Conservation (phyloP, 371 early-diverging fungal species). For the Chytridiales sp. region DNA sequence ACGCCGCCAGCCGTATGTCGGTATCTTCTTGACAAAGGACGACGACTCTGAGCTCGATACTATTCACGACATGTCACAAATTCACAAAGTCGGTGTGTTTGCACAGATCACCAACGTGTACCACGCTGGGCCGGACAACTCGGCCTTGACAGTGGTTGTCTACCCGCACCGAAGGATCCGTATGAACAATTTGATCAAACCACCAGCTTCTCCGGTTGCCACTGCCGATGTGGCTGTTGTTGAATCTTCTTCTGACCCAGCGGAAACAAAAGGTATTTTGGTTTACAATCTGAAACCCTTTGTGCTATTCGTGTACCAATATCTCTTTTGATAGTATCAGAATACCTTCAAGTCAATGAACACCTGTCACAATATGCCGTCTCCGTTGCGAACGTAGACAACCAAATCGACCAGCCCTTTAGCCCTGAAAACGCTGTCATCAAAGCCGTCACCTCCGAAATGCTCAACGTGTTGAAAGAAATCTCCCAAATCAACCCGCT, state of each 20-base stretch:
- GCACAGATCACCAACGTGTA: conserved; percentile 95
- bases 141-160: conserved; percentile 87
- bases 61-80: conserved; percentile 70
- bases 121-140: conserved; percentile 77
- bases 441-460: conserved; percentile 93
- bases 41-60: conserved; percentile 76
- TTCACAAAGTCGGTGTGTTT: conserved; percentile 92
- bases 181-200: conserved; percentile 63
- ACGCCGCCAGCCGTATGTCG: conserved; percentile 90
- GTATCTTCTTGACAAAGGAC: conserved; percentile 89
- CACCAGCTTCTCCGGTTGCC: conserved; percentile 14
- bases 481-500: conserved; percentile 90
- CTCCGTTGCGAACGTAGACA: conserved; percentile 82
- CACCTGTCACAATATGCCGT: conserved; percentile 51
- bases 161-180: conserved; percentile 92
- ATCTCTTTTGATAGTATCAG: not conserved
- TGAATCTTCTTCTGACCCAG: not conserved
- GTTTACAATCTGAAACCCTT: not conserved
- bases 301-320: too few species aligned
- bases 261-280: not conserved
- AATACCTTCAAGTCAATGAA: conserved; percentile 39
- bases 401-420: conserved; percentile 79
- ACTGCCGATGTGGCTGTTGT: not conserved
- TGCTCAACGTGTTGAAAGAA: conserved; percentile 92
- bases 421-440: conserved; percentile 80